phyloP scores from a whole-genome alignment of 1,284 basidiomycete genomes.

The Ceratobasidium sp. region DNA sequence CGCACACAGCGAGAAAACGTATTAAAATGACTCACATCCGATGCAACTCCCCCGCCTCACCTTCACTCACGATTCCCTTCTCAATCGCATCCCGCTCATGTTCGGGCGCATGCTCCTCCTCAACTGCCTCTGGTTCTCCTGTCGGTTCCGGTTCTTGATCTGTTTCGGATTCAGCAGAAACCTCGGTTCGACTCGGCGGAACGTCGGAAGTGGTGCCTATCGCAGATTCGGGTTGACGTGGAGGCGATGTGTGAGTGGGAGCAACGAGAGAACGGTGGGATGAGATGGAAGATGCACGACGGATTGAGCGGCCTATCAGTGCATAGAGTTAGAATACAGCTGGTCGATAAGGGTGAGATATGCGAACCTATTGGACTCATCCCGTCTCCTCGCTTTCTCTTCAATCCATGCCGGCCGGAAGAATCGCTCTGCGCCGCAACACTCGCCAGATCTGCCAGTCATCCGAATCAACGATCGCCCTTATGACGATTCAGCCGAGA shows the following conservation, averaged over 20 bases:
- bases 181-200: background rate
- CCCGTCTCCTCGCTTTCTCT: constrained; percentile 21
- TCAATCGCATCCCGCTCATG: constrained; percentile 68
- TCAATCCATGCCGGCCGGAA: constrained; percentile 8
- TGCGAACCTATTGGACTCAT: constrained; percentile 9
- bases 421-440: constrained; percentile 52
- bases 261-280: background rate
- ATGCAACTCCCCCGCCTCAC: constrained; percentile 84
- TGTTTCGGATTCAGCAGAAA: constrained; percentile 53
- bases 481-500: background rate
- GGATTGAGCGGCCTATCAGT: background rate
- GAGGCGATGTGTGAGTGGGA: background rate
- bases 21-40: constrained; percentile 66
- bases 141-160: constrained; percentile 62
- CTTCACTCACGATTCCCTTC: constrained; percentile 79
- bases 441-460: constrained; percentile 60
- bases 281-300: constrained; percentile 3
- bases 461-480: background rate
- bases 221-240: background rate
- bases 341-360: background rate
- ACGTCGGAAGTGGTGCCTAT: background rate
- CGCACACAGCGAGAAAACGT: too few relatives aligned
- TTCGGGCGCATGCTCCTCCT: constrained; percentile 23
- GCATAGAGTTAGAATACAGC: too few relatives aligned
- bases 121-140: constrained; percentile 65